phyloP scores from a whole-genome alignment of 2,329 filamentous ascomycete genomes.

The Aulographum hederae region DNA sequence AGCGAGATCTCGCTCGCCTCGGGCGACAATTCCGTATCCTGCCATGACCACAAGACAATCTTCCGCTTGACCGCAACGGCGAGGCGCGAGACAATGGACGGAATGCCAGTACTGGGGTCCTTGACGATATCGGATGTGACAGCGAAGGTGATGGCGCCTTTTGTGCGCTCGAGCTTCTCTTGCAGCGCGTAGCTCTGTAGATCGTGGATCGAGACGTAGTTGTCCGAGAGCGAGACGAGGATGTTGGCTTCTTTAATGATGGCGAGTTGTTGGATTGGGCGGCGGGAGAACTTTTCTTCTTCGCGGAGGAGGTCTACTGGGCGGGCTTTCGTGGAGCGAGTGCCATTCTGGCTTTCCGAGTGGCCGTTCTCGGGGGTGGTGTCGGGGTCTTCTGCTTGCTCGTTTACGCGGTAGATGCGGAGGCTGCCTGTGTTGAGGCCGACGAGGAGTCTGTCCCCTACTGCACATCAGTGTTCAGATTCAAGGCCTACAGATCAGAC shows the following conservation, averaged over 20 bases:
- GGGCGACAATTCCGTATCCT: constrained; percentile 75
- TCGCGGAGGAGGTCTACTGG: constrained; percentile 75
- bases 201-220: constrained; percentile 77
- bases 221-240: constrained; percentile 79
- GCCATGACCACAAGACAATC: constrained; percentile 85
- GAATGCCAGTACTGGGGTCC: constrained; percentile 70
- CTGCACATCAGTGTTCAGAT: neutral
- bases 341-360: constrained; percentile 22
- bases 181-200: constrained; percentile 67
- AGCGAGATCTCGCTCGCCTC: constrained; percentile 60
- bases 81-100: constrained; percentile 77
- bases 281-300: constrained; percentile 81
- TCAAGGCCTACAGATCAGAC: neutral
- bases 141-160: constrained; percentile 76
- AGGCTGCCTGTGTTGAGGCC: constrained; percentile 79
- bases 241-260: constrained; percentile 90
- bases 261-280: constrained; percentile 81
- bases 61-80: constrained; percentile 88
- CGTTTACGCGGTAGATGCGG: constrained; percentile 82
- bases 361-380: constrained; percentile 9
- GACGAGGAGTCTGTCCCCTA: constrained; percentile 77
- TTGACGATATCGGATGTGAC: constrained; percentile 93
- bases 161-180: constrained; percentile 65
- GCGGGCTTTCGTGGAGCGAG: constrained; percentile 18
- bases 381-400: constrained; percentile 26